A percentile compares a stretch with the other conserved stretches of the same genome.
Conservation (phyloP, 2,329 filamentous ascomycete genomes). For the Arachnomyces sp. region DNA sequence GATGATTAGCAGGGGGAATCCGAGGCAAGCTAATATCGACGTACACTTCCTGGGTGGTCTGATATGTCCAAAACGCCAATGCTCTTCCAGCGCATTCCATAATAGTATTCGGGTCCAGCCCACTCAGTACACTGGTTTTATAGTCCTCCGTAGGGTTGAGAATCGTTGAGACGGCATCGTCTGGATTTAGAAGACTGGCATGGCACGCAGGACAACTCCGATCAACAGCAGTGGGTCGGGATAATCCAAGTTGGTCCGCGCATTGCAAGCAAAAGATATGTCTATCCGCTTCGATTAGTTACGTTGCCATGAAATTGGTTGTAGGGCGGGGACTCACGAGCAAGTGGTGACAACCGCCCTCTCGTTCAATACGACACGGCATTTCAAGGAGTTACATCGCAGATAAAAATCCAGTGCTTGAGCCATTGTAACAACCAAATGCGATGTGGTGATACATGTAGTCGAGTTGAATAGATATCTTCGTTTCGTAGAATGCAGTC, state of each 20-base stretch:
- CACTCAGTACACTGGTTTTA: constrained; percentile 78
- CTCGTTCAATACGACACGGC: constrained; percentile 60
- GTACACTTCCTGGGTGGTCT: constrained; percentile 73
- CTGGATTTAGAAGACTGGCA: constrained; percentile 58
- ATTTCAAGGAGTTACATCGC: constrained; percentile 73
- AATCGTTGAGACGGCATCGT: constrained; percentile 65
- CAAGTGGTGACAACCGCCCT: constrained; percentile 81
- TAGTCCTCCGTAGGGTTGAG: constrained; percentile 81
- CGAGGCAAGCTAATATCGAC: constrained; percentile 17
- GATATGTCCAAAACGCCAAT: constrained; percentile 78
- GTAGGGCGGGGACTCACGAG: constrained; percentile 49
- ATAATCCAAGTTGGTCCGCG: constrained; percentile 58
- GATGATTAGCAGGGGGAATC: neutral
- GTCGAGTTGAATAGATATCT: neutral
- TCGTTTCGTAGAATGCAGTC: neutral
- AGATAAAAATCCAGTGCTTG: constrained; percentile 63
- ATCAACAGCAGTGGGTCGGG: constrained; percentile 44
- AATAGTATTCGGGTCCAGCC: constrained; percentile 69
- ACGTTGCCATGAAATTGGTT: constrained; percentile 5
- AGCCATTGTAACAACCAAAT: constrained; percentile 8
- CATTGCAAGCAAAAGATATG: constrained; percentile 82
- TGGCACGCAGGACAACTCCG: constrained; percentile 70
- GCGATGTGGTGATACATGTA: constrained; percentile 5
- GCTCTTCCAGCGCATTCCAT: constrained; percentile 81
- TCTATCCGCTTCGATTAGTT: constrained; percentile 36